Conservation (phyloP, 768 basidiomycete genomes). For the Tricholoma sp. region DNA sequence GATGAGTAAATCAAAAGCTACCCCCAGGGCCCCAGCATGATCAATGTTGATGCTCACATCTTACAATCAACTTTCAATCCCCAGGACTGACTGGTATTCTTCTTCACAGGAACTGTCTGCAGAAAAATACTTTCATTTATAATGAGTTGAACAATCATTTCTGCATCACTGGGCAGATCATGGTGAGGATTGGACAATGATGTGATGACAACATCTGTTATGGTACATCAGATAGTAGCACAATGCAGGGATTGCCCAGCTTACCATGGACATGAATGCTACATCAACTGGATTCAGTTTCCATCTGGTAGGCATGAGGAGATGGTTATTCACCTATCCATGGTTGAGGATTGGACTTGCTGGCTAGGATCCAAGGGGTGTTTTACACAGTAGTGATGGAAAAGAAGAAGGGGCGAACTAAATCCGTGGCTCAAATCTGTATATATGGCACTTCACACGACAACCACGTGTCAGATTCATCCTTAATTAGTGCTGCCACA, state of each 20-base stretch:
- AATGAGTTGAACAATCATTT: neutral
- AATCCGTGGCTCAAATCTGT: neutral
- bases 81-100: neutral
- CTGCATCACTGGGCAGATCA: neutral
- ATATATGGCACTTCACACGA: neutral
- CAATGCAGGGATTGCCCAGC: neutral
- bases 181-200: neutral
- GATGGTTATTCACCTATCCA: neutral
- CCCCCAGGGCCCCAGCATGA: neutral
- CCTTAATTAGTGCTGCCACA: no score
- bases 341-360: neutral
- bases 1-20: no score
- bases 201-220: neutral
- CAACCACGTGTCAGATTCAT: no score
- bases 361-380: neutral
- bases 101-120: neutral
- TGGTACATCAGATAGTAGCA: neutral
- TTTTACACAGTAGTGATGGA: neutral
- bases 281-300: neutral
- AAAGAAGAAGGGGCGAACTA: neutral
- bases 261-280: neutral
- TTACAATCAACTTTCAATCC: neutral
- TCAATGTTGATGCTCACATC: neutral
- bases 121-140: neutral
- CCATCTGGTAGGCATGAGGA: neutral